Base-by-base conservation (phyloP, 2,329 filamentous ascomycete genomes). In the Fusarium agapanthi region DNA sequence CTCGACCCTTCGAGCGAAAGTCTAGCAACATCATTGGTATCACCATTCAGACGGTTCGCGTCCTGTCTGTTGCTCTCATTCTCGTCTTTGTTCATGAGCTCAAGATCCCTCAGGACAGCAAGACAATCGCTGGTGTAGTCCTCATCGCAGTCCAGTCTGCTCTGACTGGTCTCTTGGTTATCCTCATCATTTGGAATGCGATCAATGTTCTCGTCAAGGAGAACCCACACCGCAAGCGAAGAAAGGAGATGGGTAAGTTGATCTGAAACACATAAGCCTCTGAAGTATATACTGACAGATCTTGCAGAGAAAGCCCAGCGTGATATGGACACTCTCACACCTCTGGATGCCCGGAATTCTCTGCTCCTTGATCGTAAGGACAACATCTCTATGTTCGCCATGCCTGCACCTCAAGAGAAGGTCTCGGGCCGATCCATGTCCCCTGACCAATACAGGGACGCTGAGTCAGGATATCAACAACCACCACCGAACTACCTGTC, bases 11-110 rank as follows among this genome's bases (percentile, higher is more conserved):
- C 80, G 93, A 95, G 81, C 91, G 94, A 78, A 94, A 92, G 80
- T 95, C 95, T 11, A 90, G 93, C 75, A 97, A 97, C 83, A 90
- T 96, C 82, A 95, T 99, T 87, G 98, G 98, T 84, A 95, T 97
- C 78, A 86, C 90, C 78, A 98, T 98, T 77, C 94, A 97, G 81
- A 87, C 93, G 41, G 94, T 98, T 24, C 93, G 96, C 47, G 92
- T 97, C 18, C 84, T 98, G 56, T 98, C 95, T 0, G 93, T 98
- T 12, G 88, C 90, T 61, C 97, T 95, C 84, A 94, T 98, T 76
- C 84, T 99, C 73, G 87, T 98, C 57, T 99, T 98, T 77, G 95
- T 98, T 34, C 93, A 98, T 80, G 92, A 98, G 83, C 90, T 99
- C 60, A 93, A 93, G 64, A 92, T 99, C 75, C 88, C 91, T 11